These are phyloP conservation scores for Paxillus ammoniavirescens DNA, from an alignment of 768 basidiomycete genomes.

Conservation along the genomic window DNA sequence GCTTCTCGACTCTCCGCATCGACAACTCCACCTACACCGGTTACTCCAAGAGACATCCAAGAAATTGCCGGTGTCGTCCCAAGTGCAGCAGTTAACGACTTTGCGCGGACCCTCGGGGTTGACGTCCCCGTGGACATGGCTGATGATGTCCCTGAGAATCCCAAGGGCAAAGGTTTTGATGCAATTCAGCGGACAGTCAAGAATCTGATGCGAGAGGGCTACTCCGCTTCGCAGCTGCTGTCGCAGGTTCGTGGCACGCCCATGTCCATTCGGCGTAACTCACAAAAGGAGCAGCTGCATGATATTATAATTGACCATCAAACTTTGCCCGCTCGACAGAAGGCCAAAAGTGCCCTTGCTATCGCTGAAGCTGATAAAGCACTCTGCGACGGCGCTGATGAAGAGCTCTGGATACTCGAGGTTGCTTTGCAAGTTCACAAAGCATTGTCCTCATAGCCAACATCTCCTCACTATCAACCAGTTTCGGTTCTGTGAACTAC, in stretches of 20 bases:
- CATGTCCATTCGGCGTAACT: constrained; percentile 5
- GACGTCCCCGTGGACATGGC: constrained; percentile 61
- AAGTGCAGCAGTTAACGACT: constrained; percentile 60
- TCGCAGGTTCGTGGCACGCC: constrained; percentile 61
- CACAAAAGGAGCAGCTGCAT: constrained; percentile 61
- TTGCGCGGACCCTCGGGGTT: constrained; percentile 73
- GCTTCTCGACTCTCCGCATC: constrained; percentile 84
- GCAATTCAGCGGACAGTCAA: constrained; percentile 70
- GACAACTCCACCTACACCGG: constrained; percentile 66
- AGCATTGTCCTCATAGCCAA: constrained; percentile 36
- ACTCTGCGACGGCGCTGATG: constrained; percentile 93
- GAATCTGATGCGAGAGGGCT: constrained; percentile 81
- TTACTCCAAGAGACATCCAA: constrained; percentile 79
- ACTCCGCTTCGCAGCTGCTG: constrained; percentile 86
- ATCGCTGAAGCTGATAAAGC: constrained; percentile 97
- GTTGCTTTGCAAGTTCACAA: constrained; percentile 80
- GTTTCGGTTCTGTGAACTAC: neutral
- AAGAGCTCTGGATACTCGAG: constrained; percentile 93
- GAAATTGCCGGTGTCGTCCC: constrained; percentile 98
- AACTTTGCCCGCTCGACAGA: constrained; percentile 74
- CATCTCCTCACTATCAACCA: neutral
- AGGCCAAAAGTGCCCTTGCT: constrained; percentile 74
- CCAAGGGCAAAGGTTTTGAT: constrained; percentile 47
- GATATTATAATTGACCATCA: constrained; percentile 86
- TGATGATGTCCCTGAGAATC: constrained; percentile 30